These are phyloP conservation scores for Aspergillus unguis DNA, from an alignment of 2,329 filamentous ascomycete species.

Conservation along the genomic window DNA sequence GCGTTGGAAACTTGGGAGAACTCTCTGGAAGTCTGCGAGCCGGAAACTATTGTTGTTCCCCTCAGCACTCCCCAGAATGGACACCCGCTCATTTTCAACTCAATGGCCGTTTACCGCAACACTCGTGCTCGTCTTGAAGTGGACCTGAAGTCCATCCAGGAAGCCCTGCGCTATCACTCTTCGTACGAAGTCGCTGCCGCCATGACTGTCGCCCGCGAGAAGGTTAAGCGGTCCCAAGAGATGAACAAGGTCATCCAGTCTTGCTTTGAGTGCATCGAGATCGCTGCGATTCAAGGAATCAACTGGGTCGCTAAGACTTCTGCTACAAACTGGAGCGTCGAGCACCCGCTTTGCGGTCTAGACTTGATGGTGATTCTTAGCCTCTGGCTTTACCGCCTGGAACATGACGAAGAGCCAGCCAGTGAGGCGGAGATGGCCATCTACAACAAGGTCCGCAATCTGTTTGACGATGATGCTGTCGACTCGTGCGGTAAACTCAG, in stretches of 20 bases:
- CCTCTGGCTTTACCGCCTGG: constrained; percentile 96
- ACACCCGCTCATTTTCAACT: constrained; percentile 95
- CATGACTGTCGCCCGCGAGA: constrained; percentile 91
- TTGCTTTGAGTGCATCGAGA: constrained; percentile 97
- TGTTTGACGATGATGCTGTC: constrained; percentile 83
- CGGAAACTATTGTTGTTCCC: constrained; percentile 81
- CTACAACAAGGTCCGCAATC: constrained; percentile 70
- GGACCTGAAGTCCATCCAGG: constrained; percentile 91
- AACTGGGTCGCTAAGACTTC: constrained; percentile 98
- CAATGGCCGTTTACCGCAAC: constrained; percentile 94
- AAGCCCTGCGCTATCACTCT: constrained; percentile 94
- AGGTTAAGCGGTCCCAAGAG: constrained; percentile 89
- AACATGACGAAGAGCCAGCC: constrained; percentile 89
- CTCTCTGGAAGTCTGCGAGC: constrained; percentile 88
- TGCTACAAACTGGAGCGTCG: constrained; percentile 97
- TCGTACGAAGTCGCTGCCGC: constrained; percentile 94
- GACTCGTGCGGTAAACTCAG: constrained; percentile 83
- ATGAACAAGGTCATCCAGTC: constrained; percentile 99
- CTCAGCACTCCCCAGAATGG: constrained; percentile 93
- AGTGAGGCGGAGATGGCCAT: constrained; percentile 42
- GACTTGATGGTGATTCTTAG: constrained; percentile 98
- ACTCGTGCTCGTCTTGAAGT: constrained; percentile 89
- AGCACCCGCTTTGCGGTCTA: constrained; percentile 93
- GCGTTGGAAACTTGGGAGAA: constrained; percentile 99
- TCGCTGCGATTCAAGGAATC: constrained; percentile 87